Percentiles rank a stretch among this genome's conserved stretches.
Evolutionary conservation across 371 early-diverging fungal species (phyloP).

Genomic region (Choanephora cucurbitarum): DNA sequence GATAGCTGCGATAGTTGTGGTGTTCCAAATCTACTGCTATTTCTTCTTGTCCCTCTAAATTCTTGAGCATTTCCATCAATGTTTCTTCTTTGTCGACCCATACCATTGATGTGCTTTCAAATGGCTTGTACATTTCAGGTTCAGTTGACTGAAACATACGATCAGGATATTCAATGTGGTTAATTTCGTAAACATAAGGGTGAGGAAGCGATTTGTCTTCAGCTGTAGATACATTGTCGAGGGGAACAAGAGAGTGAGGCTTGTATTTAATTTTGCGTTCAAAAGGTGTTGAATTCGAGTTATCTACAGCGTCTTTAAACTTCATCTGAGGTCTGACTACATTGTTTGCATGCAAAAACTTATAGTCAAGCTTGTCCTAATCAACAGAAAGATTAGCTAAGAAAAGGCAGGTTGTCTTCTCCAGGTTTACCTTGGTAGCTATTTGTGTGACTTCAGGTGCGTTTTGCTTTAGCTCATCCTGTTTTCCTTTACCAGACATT

Average conservation of each 20-base stretch:
- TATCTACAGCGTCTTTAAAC: slow-evolving; percentile 88
- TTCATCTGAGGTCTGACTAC: slow-evolving; percentile 84
- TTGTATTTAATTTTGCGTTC: slow-evolving; percentile 79
- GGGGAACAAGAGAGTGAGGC: slow-evolving; percentile 81
- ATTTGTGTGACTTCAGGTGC: slow-evolving; percentile 61
- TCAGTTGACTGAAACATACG: slow-evolving; percentile 63
- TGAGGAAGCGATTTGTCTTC: slow-evolving; percentile 60
- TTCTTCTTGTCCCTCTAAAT: slow-evolving; percentile 64
- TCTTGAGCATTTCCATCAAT: slow-evolving; percentile 61
- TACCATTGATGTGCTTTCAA: slow-evolving; percentile 61
- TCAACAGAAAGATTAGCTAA: background rate
- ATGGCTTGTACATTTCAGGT: slow-evolving; percentile 60
- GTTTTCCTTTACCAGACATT: slow-evolving; percentile 47
- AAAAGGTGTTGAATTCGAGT: slow-evolving; percentile 73
- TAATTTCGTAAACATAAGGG: slow-evolving; percentile 93
- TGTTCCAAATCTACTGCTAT: slow-evolving; percentile 95
- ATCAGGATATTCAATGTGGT: slow-evolving; percentile 72
- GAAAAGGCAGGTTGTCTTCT: background rate
- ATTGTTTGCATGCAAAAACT: slow-evolving; percentile 73
- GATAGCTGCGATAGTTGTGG: slow-evolving; percentile 92
- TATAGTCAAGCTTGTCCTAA: slow-evolving; percentile 50
- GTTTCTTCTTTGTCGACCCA: slow-evolving; percentile 77
- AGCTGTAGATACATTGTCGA: slow-evolving; percentile 38
- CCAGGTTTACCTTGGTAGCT: slow-evolving; percentile 45
- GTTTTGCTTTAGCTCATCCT: slow-evolving; percentile 42